Percentiles rank a stretch among this genome's conserved stretches.
Conservation (phyloP, 257 asterid species). For the Nicotiana paniculata region DNA sequence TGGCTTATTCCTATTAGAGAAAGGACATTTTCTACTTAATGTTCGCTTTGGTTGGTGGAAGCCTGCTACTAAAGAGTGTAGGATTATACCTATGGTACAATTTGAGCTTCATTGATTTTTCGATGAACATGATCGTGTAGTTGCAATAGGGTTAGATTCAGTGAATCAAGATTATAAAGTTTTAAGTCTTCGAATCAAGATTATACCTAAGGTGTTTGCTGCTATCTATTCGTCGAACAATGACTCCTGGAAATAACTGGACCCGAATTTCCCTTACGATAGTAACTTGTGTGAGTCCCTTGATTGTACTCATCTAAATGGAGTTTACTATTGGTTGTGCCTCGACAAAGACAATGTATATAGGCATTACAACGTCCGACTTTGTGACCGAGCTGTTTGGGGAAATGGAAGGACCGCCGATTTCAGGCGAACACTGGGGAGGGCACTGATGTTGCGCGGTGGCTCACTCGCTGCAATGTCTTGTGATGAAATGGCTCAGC, state of each 20-base stretch:
- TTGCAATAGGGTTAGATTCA: background rate
- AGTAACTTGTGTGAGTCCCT: background rate
- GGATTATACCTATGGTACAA: background rate
- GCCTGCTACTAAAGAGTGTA: background rate
- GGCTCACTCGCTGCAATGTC: background rate
- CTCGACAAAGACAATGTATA: background rate
- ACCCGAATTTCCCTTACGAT: background rate
- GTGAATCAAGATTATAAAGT: background rate
- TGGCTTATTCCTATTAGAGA: background rate
- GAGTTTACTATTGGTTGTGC: background rate
- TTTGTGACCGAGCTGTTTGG: background rate
- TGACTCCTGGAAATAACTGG: background rate
- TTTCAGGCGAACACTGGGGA: background rate
- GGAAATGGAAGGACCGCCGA: background rate
- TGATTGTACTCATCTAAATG: background rate
- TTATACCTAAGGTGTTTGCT: background rate
- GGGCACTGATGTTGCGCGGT: background rate
- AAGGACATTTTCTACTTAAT: background rate
- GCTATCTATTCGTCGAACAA: background rate
- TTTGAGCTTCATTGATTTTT: background rate
- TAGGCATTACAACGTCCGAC: background rate
- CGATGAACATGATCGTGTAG: background rate
- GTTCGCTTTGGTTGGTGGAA: constrained; percentile 4
- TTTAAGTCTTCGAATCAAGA: background rate
- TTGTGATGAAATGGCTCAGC: background rate